A percentile compares a stretch with the other conserved stretches of the same genome.
phyloP scores from a whole-genome alignment of 257 asterid species.

The Solanum arcanum region DNA sequence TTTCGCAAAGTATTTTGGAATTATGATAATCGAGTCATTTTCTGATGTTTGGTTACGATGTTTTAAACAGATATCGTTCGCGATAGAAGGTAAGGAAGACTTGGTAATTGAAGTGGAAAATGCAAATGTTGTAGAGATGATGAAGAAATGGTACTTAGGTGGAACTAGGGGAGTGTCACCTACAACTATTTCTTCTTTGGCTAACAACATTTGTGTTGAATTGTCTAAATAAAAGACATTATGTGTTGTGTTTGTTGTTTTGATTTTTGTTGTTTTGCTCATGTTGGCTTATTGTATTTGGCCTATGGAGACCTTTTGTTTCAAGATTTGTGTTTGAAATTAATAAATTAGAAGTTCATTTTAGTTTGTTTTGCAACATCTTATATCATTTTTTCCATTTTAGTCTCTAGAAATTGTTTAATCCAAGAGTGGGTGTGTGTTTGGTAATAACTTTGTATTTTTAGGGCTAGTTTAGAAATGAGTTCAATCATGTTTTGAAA shows the following conservation, averaged over 20 bases:
- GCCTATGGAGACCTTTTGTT: neutral
- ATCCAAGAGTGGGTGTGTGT: neutral
- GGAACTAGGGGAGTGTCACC: slow-evolving; percentile 66
- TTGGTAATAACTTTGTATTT: neutral
- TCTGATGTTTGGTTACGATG: neutral
- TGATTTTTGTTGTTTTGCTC: neutral
- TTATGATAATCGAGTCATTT: neutral
- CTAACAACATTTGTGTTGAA: slow-evolving; percentile 29
- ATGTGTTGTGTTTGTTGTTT: neutral
- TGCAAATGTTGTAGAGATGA: slow-evolving; percentile 67
- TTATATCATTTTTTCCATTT: neutral
- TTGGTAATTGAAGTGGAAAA: slow-evolving; percentile 57
- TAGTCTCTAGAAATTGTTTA: neutral
- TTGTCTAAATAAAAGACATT: neutral
- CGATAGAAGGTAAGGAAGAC: slow-evolving; percentile 50
- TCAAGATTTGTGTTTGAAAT: neutral
- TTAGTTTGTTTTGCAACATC: neutral
- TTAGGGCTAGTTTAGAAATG: neutral
- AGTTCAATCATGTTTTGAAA: neutral
- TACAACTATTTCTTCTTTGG: slow-evolving; percentile 58
- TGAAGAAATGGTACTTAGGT: slow-evolving; percentile 82
- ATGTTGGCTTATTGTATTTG: neutral
- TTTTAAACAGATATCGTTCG: slow-evolving; percentile 33
- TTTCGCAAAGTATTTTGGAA: neutral
- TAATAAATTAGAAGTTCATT: neutral